Conservation (phyloP, 441 rosid genomes). For the California macrophylla region DNA sequence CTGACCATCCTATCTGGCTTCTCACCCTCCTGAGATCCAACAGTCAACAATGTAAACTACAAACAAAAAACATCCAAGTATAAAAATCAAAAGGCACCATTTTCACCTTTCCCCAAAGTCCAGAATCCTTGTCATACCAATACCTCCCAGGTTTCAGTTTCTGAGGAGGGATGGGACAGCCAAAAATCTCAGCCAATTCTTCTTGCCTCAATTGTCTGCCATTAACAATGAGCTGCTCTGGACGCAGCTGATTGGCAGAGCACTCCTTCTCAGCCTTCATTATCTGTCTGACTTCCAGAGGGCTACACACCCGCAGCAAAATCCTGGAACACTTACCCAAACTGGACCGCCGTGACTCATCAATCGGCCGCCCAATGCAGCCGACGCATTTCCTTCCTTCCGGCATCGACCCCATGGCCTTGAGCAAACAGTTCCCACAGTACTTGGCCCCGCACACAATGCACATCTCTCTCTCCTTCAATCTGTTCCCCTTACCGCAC, state of each 20-base stretch:
- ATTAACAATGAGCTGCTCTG: slow-evolving; percentile 87
- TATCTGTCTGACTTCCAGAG: slow-evolving; percentile 89
- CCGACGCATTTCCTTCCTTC: slow-evolving; percentile 95
- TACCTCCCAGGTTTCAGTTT: slow-evolving; percentile 89
- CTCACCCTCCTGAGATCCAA: slow-evolving; percentile 72
- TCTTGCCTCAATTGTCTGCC: slow-evolving; percentile 73
- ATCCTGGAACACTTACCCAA: slow-evolving; percentile 74
- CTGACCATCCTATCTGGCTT: slow-evolving; percentile 74
- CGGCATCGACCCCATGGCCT: slow-evolving; percentile 99
- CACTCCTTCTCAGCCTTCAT: slow-evolving; percentile 98
- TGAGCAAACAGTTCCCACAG: slow-evolving; percentile 83
- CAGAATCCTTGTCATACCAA: slow-evolving; percentile 99
- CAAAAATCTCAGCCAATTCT: slow-evolving; percentile 82
- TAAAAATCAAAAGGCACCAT: background rate
- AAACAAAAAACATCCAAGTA: background rate
- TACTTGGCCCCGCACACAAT: slow-evolving; percentile 83
- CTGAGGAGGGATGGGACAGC: slow-evolving; percentile 64
- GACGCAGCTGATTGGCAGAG: slow-evolving; percentile 81
- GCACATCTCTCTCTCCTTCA: slow-evolving; percentile 88
- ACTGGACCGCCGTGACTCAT: slow-evolving; percentile 65
- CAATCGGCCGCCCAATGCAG: slow-evolving; percentile 73
- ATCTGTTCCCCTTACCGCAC: slow-evolving; percentile 61
- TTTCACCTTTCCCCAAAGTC: slow-evolving; percentile 89
- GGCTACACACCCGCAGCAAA: slow-evolving; percentile 72
- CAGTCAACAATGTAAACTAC: slow-evolving; percentile 10